Base-by-base conservation (phyloP, 2,329 filamentous ascomycete genomes). In the Coleophoma eucalyptorum region DNA sequence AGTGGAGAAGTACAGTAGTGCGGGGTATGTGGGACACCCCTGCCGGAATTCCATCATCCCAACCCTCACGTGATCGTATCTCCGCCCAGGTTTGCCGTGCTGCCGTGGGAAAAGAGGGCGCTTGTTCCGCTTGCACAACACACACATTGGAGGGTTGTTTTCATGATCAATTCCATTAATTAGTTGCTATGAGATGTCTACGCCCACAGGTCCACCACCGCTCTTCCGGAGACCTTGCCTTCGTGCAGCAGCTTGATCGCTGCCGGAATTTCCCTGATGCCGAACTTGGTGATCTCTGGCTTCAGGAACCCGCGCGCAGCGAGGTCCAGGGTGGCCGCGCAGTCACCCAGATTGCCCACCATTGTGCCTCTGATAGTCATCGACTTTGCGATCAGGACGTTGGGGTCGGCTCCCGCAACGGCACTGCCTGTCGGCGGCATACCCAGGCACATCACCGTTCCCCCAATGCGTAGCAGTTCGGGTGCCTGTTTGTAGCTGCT, bases 401-500 rank as follows among this genome's bases (percentile, higher is more conserved):
- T 2, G 4, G 46, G 46, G 16, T 46, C 43, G 16, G 43, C 49
- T 38, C 49, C 38, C 4, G 32, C 44, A 34, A 42, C 34, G 34
- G 49, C 38, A 11, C 35, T 48, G 8, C 49, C 44, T 18, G 15
- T 8, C 12, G 49, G 44, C 16, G 48, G 44, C n/a, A 46, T 16
- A 6, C 44, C 44, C n/a, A 46, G 18, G 26, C 44, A 46, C 8
- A 46, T 32, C 20, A 46, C 13, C 8, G 44, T 46, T 16, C 42
- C 42, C 7, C 18, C 42, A 26, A 16, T 16, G 19, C 42, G 19
- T 11, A 78, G 64, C 51, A 76, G 67, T 19, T 58, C 58, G 34
- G 74, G 44, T 0, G 68, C 66, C 62, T 76, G 73, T 37, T 64
- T 67, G 54, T 77, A 77, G 7, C 73, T 73, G 16, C 62, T 63